Evolutionary conservation across 331 rosid species (phyloP).

Genomic region (Rhamnella rubrinervis): DNA sequence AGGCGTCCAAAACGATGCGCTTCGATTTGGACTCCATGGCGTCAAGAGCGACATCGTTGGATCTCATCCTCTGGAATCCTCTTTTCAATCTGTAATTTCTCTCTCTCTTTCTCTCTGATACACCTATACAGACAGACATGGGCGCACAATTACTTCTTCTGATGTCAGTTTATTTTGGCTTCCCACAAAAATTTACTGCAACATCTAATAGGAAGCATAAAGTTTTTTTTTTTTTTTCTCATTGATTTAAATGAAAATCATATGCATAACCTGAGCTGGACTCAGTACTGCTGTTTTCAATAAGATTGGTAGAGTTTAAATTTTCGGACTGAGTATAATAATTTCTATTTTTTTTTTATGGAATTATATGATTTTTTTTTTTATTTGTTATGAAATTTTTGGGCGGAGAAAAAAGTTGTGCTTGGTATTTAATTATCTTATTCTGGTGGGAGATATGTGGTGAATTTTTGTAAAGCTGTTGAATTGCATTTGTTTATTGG

Average conservation of each 20-base stretch:
- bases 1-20: constrained; percentile 70
- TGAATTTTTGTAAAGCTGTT: not conserved
- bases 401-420: too few relatives aligned
- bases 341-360: too few relatives aligned
- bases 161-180: not conserved
- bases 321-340: too few relatives aligned
- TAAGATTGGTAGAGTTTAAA: too few relatives aligned
- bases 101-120: constrained; percentile 7
- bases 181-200: not conserved
- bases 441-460: not conserved
- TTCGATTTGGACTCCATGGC: constrained; percentile 72
- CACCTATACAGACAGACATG: not conserved
- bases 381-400: too few relatives aligned
- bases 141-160: not conserved
- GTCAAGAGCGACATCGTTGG: constrained; percentile 69
- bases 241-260: not conserved
- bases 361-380: too few relatives aligned
- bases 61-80: constrained; percentile 69
- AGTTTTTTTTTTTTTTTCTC: not conserved
- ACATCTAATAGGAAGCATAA: not conserved
- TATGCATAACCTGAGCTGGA: not conserved
- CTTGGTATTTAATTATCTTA: not conserved
- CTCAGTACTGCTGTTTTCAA: too few relatives aligned
- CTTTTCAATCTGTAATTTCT: constrained; percentile 53
- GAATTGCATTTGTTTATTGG: not conserved